These are phyloP conservation scores for Biscogniauxia sp. DNA, from an alignment of 2,329 filamentous ascomycete genomes.

Conservation along the genomic window DNA sequence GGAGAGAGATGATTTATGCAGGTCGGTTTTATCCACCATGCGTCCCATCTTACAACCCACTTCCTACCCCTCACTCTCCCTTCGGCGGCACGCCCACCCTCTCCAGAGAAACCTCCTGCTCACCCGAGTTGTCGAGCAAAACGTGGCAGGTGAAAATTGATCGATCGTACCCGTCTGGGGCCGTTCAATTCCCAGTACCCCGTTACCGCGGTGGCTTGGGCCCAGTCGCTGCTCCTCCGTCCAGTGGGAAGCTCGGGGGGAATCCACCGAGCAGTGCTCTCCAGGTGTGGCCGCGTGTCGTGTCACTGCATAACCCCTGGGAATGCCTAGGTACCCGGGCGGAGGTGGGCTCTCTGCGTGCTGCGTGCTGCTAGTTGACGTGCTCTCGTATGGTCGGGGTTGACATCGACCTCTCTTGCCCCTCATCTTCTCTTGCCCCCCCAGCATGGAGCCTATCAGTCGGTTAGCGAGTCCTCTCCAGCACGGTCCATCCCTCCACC, in stretches of 20 bases:
- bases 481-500: neutral
- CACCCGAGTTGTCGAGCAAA: neutral
- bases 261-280: neutral
- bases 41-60: neutral
- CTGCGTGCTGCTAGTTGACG: neutral
- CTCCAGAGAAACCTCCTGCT: too few relatives aligned
- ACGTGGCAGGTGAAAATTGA: neutral
- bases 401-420: neutral
- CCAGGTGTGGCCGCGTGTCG: neutral
- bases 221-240: too few relatives aligned
- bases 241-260: neutral
- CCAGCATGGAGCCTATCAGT: neutral
- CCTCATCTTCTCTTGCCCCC: too few relatives aligned
- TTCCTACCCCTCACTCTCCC: neutral
- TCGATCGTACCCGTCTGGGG: neutral
- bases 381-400: neutral
- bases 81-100: neutral
- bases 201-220: neutral
- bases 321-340: neutral
- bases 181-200: neutral
- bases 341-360: neutral
- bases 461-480: neutral
- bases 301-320: neutral
- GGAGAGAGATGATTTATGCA: neutral
- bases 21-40: neutral